Percentiles rank a stretch among this genome's conserved stretches.
These are phyloP conservation scores for Terana coerulea DNA, from an alignment of 768 basidiomycete species.

Conservation along the genomic window DNA sequence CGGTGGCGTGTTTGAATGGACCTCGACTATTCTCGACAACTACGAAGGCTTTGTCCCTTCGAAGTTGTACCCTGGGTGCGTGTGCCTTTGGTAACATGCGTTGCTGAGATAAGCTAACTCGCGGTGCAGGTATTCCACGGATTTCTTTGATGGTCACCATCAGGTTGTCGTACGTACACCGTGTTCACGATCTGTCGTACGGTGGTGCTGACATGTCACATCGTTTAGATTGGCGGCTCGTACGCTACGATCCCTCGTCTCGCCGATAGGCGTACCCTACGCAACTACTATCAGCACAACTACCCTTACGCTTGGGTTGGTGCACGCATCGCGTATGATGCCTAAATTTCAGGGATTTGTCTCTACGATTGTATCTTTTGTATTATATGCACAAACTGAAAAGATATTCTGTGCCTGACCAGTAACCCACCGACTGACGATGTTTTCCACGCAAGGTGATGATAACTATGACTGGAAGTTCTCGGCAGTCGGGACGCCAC, in stretches of 20 bases:
- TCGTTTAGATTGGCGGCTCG: slow-evolving; percentile 78
- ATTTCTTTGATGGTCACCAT: slow-evolving; percentile 90
- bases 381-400: too few relatives aligned
- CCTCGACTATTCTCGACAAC: slow-evolving; percentile 69
- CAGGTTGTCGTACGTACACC: slow-evolving; percentile 72
- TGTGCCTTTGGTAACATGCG: background rate
- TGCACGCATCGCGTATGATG: slow-evolving; percentile 62
- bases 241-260: slow-evolving; percentile 84
- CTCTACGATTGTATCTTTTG: background rate
- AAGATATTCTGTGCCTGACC: too few relatives aligned
- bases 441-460: too few relatives aligned
- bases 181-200: background rate
- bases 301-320: slow-evolving; percentile 91
- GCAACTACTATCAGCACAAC: slow-evolving; percentile 91
- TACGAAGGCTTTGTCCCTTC: slow-evolving; percentile 77
- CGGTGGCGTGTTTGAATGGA: slow-evolving; percentile 99
- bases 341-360: slow-evolving; percentile 14
- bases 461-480: too few relatives aligned
- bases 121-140: slow-evolving; percentile 60
- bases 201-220: slow-evolving; percentile 11
- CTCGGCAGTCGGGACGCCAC: too few relatives aligned
- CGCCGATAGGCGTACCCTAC: slow-evolving; percentile 66
- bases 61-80: slow-evolving; percentile 78
- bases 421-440: too few relatives aligned
- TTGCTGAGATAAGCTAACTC: background rate